These are phyloP conservation scores for Haematococcus sp. DNA, from an alignment of 139 green algal species.

Conservation along the genomic window DNA sequence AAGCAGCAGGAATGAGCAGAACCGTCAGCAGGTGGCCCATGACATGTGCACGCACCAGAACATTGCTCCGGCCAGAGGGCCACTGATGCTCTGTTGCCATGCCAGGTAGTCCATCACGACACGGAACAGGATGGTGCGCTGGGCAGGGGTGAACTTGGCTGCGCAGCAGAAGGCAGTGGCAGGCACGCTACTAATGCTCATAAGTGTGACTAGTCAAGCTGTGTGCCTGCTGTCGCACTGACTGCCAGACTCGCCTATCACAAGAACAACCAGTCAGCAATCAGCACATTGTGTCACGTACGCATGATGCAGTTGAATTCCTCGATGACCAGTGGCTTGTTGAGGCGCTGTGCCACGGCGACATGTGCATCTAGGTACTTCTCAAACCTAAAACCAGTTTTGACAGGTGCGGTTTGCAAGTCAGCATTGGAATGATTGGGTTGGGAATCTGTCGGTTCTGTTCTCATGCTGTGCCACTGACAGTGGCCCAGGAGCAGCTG, in stretches of 20 bases:
- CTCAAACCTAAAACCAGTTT: not conserved
- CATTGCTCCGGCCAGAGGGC: not conserved
- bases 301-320: conserved; percentile 15
- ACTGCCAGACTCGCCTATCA: not conserved
- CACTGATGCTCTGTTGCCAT: not conserved
- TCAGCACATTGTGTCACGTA: not conserved
- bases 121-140: not conserved
- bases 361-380: conserved; percentile 16
- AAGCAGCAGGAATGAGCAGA: too few relatives aligned
- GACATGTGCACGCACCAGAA: not conserved
- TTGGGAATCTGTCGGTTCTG: too few relatives aligned
- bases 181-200: too few relatives aligned
- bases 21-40: too few relatives aligned
- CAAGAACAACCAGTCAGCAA: not conserved
- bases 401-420: too few relatives aligned
- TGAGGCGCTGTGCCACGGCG: not conserved
- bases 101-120: not conserved
- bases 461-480: too few relatives aligned
- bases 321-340: conserved; percentile 22
- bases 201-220: too few relatives aligned
- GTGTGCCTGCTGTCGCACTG: not conserved
- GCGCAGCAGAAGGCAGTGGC: too few relatives aligned
- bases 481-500: too few relatives aligned
- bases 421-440: too few relatives aligned
- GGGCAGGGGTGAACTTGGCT: not conserved